phyloP scores from a whole-genome alignment of 768 basidiomycete species.

The Mrakia hoshinonis region DNA sequence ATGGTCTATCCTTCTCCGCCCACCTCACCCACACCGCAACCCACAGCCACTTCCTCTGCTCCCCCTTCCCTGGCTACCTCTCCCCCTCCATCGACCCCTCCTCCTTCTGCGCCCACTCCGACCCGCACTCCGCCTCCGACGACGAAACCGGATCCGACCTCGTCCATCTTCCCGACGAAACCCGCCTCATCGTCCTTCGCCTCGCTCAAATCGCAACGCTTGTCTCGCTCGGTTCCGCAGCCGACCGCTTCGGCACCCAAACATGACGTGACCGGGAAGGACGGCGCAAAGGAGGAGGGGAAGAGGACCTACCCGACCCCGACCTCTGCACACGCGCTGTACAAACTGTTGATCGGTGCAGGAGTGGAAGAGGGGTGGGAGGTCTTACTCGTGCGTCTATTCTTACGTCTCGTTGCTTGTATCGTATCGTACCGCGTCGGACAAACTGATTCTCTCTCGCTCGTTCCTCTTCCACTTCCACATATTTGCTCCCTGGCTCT shows the following conservation, averaged over 20 bases:
- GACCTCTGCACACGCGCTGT: constrained; percentile 14
- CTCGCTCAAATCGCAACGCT: neutral
- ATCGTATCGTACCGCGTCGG: too few relatives aligned
- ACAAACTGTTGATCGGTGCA: neutral
- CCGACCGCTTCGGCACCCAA: neutral
- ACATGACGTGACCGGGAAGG: too few relatives aligned
- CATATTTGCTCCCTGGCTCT: neutral
- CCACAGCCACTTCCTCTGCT: neutral
- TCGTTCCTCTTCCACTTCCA: too few relatives aligned
- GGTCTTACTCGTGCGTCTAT: neutral
- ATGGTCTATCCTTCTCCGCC: constrained; percentile 15
- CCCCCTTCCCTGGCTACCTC: neutral
- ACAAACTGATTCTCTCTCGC: too few relatives aligned
- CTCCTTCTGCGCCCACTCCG: neutral
- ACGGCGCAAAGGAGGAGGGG: too few relatives aligned
- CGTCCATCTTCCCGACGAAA: constrained; percentile 23
- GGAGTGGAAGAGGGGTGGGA: neutral
- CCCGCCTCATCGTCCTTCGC: neutral
- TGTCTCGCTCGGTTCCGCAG: neutral
- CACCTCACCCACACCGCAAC: neutral
- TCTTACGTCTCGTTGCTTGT: neutral
- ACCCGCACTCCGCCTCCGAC: neutral
- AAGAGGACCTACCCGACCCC: neutral
- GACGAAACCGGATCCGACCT: neutral
- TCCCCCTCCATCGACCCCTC: neutral